phyloP scores from a whole-genome alignment of 208 protist species.

The Crithidia expoeki region DNA sequence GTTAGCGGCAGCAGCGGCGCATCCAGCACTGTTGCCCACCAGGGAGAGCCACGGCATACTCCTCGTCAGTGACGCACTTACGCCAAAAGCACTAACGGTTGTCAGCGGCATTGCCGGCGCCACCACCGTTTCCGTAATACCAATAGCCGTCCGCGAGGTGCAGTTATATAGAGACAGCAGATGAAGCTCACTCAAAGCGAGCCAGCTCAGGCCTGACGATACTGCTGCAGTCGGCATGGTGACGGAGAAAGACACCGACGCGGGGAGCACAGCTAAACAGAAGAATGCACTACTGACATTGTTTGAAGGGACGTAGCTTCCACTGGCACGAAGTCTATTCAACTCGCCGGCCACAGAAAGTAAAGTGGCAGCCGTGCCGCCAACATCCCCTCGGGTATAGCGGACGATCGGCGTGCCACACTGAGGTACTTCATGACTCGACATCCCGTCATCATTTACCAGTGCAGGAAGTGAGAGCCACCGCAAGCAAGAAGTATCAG shows the following conservation, averaged over 20 bases:
- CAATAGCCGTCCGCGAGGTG: not conserved
- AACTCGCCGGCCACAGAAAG: not conserved
- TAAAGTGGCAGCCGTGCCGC: not conserved
- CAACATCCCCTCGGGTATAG: not conserved
- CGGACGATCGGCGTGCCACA: constrained; percentile 1
- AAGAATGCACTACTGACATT: constrained; percentile 19
- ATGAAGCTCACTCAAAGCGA: constrained; percentile 1
- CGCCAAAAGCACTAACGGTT: constrained; percentile 4
- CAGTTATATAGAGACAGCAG: constrained; percentile 36
- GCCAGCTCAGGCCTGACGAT: not conserved
- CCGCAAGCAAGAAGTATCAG: constrained; percentile 11
- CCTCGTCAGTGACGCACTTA: constrained; percentile 11
- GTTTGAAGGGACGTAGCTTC: not conserved
- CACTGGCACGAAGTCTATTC: not conserved
- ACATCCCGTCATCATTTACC: not conserved
- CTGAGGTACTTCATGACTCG: not conserved
- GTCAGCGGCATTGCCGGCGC: constrained; percentile 10
- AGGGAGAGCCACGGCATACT: constrained; percentile 29
- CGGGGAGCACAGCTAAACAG: constrained; percentile 19
- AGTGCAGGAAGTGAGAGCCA: constrained; percentile 7
- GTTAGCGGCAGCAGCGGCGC: not conserved
- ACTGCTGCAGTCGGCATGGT: not conserved
- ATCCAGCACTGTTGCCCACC: not conserved
- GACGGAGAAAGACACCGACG: not conserved
- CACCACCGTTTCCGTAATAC: constrained; percentile 6